phyloP scores from a whole-genome alignment of 2,329 filamentous ascomycete genomes.

The Trichoderma asperellum region DNA sequence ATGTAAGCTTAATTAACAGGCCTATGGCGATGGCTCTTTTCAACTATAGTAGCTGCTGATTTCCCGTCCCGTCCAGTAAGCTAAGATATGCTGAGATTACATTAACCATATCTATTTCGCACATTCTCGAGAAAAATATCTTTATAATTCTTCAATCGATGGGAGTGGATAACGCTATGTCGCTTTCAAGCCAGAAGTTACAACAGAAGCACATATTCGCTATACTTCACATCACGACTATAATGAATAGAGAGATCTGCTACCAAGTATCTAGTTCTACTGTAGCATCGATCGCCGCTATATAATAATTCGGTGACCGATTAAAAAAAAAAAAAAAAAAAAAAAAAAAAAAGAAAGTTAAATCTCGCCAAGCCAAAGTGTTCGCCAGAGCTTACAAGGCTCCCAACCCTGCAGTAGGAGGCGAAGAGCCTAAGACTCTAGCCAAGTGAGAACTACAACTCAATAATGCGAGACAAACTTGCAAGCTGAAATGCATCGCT shows the following conservation, averaged over 20 bases:
- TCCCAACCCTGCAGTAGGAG: too few species aligned
- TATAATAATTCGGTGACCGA: too few species aligned
- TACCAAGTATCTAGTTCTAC: too few species aligned
- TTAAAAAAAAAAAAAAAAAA: too few species aligned
- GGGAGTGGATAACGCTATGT: background rate
- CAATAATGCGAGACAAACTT: background rate
- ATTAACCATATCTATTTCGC: background rate
- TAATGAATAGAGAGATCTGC: too few species aligned
- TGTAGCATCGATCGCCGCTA: too few species aligned
- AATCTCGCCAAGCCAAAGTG: too few species aligned
- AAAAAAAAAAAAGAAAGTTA: too few species aligned
- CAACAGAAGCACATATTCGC: too few species aligned
- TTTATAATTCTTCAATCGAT: background rate
- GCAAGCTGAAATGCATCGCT: background rate
- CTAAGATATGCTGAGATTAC: background rate
- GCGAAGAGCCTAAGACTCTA: background rate
- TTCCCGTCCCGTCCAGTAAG: background rate
- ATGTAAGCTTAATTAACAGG: background rate
- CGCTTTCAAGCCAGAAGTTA: background rate
- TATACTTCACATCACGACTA: too few species aligned
- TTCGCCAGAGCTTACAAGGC: too few species aligned
- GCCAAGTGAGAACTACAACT: too few species aligned
- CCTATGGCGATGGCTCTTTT: background rate
- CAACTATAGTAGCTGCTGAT: background rate
- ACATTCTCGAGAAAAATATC: background rate